Conservation (phyloP, 2,329 filamentous ascomycete genomes). For the Trichoderma polysporum region DNA sequence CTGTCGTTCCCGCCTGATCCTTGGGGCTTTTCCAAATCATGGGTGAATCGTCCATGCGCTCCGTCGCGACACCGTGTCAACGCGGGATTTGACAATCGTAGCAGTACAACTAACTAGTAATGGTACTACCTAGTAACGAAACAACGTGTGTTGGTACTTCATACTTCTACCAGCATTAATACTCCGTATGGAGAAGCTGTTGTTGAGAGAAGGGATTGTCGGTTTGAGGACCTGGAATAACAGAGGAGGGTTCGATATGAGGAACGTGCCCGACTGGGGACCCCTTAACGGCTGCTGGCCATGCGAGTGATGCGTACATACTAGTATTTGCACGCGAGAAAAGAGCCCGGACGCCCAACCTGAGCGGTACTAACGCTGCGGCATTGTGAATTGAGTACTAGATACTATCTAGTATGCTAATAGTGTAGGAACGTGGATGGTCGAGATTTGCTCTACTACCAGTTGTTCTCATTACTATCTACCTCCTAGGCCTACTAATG, state of each 20-base stretch:
- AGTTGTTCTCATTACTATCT: neutral
- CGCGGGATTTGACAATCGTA: neutral
- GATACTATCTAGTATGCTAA: neutral
- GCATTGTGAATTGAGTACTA: neutral
- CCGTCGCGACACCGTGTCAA: neutral
- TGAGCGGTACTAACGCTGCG: neutral
- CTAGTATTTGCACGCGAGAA: neutral
- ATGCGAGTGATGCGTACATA: conserved; percentile 11
- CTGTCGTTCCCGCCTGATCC: conserved; percentile 4
- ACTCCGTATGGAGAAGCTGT: neutral
- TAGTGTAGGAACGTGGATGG: neutral
- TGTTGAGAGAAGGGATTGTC: neutral
- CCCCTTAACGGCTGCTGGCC: neutral
- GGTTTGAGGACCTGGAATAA: neutral
- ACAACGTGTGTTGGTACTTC: no score
- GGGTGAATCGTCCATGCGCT: neutral
- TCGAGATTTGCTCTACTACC: neutral
- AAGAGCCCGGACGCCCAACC: neutral
- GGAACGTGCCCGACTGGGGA: conserved; percentile 11
- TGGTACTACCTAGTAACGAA: neutral
- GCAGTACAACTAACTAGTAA: neutral
- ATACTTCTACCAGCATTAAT: neutral
- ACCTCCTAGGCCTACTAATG: neutral
- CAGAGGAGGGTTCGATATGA: conserved; percentile 7
- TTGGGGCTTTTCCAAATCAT: neutral